phyloP scores from a whole-genome alignment of 495 filamentous ascomycete species.

The Pseudoneurospora amorphoporcata region DNA sequence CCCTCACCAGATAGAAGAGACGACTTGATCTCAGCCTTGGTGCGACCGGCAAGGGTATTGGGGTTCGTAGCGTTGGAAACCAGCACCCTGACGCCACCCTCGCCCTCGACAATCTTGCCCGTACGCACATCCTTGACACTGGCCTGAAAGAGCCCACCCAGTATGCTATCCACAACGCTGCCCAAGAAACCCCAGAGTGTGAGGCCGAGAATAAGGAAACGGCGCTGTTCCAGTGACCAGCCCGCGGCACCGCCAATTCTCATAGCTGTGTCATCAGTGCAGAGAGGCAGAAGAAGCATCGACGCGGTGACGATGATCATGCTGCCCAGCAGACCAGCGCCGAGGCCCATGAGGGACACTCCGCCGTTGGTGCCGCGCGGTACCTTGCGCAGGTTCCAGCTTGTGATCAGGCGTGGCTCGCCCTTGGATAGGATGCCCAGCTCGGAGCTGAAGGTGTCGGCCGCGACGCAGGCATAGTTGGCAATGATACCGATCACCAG shows the following conservation, averaged over 20 bases:
- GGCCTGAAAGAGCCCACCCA: slow-evolving; percentile 77
- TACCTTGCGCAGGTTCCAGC: slow-evolving; percentile 60
- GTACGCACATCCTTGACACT: slow-evolving; percentile 75
- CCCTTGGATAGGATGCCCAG: slow-evolving; percentile 74
- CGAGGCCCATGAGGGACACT: slow-evolving; percentile 61
- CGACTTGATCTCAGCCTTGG: slow-evolving; percentile 29
- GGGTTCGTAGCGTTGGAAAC: slow-evolving; percentile 21
- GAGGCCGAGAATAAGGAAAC: slow-evolving; percentile 48
- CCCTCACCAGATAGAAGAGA: slow-evolving; percentile 24
- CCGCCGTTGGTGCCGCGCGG: slow-evolving; percentile 91
- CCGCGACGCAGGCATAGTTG: slow-evolving; percentile 84
- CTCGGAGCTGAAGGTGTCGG: slow-evolving; percentile 93
- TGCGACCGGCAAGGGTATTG: slow-evolving; percentile 8
- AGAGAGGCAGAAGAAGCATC: slow-evolving; percentile 60
- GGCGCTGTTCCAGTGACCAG: slow-evolving; percentile 39
- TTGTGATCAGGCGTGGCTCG: slow-evolving; percentile 77
- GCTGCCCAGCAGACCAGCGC: slow-evolving; percentile 66
- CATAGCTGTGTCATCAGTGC: slow-evolving; percentile 28
- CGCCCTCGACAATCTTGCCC: slow-evolving; percentile 83
- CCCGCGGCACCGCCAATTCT: slow-evolving; percentile 26
- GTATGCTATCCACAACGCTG: slow-evolving; percentile 72
- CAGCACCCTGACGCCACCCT: slow-evolving; percentile 67
- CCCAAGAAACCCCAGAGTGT: slow-evolving; percentile 65
- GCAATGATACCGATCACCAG: slow-evolving; percentile 48
- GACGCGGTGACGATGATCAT: slow-evolving; percentile 59